A percentile compares a stretch with the other conserved stretches of the same genome.
These are phyloP conservation scores for Rhodotorula sp. DNA, from an alignment of 1,284 basidiomycete species.

Conservation along the genomic window DNA sequence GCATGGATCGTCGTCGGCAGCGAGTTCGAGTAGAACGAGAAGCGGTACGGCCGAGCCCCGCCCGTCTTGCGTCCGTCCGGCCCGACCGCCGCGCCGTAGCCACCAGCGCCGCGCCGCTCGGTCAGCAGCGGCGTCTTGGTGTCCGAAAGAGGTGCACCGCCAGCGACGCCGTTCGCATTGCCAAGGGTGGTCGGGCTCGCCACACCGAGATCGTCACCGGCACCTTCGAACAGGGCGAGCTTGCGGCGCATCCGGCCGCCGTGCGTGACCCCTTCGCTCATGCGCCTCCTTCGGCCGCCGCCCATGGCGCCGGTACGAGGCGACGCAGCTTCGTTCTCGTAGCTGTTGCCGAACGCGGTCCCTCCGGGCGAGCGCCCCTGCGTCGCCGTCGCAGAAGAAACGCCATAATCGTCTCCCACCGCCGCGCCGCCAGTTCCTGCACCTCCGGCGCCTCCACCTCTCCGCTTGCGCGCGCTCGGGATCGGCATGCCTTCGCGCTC, in stretches of 20 bases:
- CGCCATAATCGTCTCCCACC: slow-evolving; percentile 25
- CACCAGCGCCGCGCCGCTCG: slow-evolving; percentile 37
- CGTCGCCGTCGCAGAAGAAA: slow-evolving; percentile 21
- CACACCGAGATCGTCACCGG: slow-evolving; percentile 44
- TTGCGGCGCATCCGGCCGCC: slow-evolving; percentile 66
- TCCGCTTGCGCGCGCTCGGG: slow-evolving; percentile 50
- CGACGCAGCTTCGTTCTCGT: slow-evolving; percentile 28
- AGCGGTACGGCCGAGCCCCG: slow-evolving; percentile 83
- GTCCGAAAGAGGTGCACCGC: slow-evolving; percentile 44
- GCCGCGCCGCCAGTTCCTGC: slow-evolving; percentile 20
- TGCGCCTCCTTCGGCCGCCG: slow-evolving; percentile 62
- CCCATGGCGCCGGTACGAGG: slow-evolving; percentile 23
- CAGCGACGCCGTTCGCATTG: slow-evolving; percentile 53
- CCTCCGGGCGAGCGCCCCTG: slow-evolving; percentile 12
- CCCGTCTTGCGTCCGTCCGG: slow-evolving; percentile 37
- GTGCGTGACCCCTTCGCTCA: slow-evolving; percentile 69
- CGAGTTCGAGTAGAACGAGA: slow-evolving; percentile 97
- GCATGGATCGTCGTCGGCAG: slow-evolving; percentile 93
- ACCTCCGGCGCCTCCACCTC: neutral
- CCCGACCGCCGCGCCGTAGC: slow-evolving; percentile 21
- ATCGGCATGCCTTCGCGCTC: slow-evolving; percentile 60
- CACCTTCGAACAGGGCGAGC: slow-evolving; percentile 84
- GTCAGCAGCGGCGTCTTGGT: slow-evolving; percentile 49
- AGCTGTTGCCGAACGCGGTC: slow-evolving; percentile 46
- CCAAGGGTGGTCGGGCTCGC: slow-evolving; percentile 46